phyloP scores from a whole-genome alignment of 148 eudicot species.

The Salicornia ramosissima region DNA sequence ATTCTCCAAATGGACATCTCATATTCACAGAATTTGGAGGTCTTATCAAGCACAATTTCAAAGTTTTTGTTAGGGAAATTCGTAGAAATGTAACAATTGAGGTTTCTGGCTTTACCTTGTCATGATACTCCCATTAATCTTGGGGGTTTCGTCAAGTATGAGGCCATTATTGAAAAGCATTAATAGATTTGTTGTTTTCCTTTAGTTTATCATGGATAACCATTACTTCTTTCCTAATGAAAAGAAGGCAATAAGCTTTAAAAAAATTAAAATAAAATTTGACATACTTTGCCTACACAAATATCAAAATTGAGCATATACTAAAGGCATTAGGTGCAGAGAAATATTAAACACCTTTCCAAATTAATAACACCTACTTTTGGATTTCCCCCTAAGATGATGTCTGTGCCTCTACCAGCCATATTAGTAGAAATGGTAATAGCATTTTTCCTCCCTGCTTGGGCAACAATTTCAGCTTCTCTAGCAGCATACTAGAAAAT shows the following conservation, averaged over 20 bases:
- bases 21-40: background rate
- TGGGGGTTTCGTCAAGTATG: no score
- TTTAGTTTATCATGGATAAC: background rate
- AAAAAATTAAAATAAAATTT: no score
- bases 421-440: slow-evolving; percentile 97
- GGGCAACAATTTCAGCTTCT: slow-evolving; percentile 98
- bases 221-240: no score
- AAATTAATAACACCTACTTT: slow-evolving; percentile 42
- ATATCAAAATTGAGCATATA: background rate
- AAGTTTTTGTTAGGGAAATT: background rate
- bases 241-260: no score
- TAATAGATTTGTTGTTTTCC: background rate
- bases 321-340: background rate
- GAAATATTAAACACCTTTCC: background rate
- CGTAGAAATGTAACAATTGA: background rate
- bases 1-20: background rate
- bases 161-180: background rate
- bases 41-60: background rate
- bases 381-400: slow-evolving; percentile 97
- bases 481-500: slow-evolving; percentile 86
- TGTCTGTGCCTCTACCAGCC: slow-evolving; percentile 99
- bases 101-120: no score
- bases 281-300: background rate
- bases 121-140: no score
- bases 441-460: slow-evolving; percentile 92